Base-by-base conservation (phyloP, 176 grass and related monocot genomes). In the Luzula sylvatica region DNA sequence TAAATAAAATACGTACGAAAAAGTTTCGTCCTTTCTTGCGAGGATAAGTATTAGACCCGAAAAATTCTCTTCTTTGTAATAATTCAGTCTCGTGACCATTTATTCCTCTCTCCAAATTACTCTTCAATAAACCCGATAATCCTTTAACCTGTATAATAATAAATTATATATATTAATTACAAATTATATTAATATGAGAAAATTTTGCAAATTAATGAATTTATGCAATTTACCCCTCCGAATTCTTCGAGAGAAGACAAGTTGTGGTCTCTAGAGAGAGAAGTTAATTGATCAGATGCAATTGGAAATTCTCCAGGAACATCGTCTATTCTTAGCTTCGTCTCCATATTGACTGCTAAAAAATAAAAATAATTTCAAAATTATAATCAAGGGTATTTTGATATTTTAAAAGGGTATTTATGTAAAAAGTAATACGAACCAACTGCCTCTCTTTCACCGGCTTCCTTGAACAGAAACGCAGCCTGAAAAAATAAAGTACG, bases 391-490 rank as follows among this genome's bases (percentile, higher is more conserved):
- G 20, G 20, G 30, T 35, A 35, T 35, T 35, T 35, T 35, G 5
- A 35, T 35, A 1, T 35, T 35, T 35, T 35, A 9, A 35, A 9
- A n/a, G 5, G 30, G 1, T 35, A 35, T 35, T 35, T 35, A 35
- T 35, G 30, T 35, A 35, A 47, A 64, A 64, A 22, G 20, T 48
- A 1, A 48, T 18, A 64, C 59, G 45, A 64, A 88, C 85, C 85
- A 52, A 28, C 65, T n/a, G 19, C 49, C 51, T 73, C 79, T 68
- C 70, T 79, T 76, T 88, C 71, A 7, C 75, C 85, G 56, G 85
- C 85, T 66, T 83, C 85, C 74, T 88, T 88, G 75, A 88, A 88
- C 58, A 83, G 79, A 80, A 79, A 76, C 65, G 79, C 79, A 65
- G 85, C 85, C 85, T 88, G 79, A 12, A 71, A 26, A 70, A 67